Evolutionary conservation across 2,329 filamentous ascomycete genomes (phyloP).

Genomic region (Penicillium brevicompactum): DNA sequence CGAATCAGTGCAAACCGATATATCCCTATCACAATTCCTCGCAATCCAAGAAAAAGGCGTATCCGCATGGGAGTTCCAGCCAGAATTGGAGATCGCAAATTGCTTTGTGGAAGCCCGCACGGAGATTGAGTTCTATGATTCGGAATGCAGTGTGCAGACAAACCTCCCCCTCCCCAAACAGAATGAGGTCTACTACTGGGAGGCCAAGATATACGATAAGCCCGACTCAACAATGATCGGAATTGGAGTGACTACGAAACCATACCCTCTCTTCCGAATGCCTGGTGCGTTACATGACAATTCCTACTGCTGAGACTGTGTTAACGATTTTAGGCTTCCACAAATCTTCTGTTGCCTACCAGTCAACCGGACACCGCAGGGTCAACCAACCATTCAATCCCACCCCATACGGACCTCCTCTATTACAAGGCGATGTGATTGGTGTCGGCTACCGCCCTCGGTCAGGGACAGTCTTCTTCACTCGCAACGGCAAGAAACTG

Average conservation of each 20-base stretch:
- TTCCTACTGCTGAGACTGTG: neutral
- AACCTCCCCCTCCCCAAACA: slow-evolving; percentile 97
- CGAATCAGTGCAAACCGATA: slow-evolving; percentile 93
- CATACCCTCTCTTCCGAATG: slow-evolving; percentile 90
- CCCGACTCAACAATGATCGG: slow-evolving; percentile 83
- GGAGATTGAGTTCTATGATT: slow-evolving; percentile 98
- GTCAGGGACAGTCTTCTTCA: slow-evolving; percentile 96
- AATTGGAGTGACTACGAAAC: slow-evolving; percentile 94
- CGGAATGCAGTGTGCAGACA: slow-evolving; percentile 94
- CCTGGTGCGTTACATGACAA: slow-evolving; percentile 68
- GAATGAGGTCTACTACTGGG: slow-evolving; percentile 99
- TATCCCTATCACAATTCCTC: slow-evolving; percentile 94
- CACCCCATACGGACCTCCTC: slow-evolving; percentile 78
- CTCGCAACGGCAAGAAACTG: slow-evolving; percentile 94
- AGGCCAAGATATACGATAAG: slow-evolving; percentile 98
- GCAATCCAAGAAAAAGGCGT: slow-evolving; percentile 99
- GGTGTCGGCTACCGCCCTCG: slow-evolving; percentile 93
- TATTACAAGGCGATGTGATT: slow-evolving; percentile 91
- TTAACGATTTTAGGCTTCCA: slow-evolving; percentile 68
- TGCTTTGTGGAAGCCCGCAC: slow-evolving; percentile 96
- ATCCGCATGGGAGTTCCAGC: slow-evolving; percentile 99
- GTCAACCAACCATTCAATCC: slow-evolving; percentile 89
- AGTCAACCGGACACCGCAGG: slow-evolving; percentile 81
- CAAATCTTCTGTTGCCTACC: slow-evolving; percentile 88
- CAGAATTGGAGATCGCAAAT: slow-evolving; percentile 97